phyloP scores from a whole-genome alignment of 179 eudicot species.

The Vitellaria paradoxa region DNA sequence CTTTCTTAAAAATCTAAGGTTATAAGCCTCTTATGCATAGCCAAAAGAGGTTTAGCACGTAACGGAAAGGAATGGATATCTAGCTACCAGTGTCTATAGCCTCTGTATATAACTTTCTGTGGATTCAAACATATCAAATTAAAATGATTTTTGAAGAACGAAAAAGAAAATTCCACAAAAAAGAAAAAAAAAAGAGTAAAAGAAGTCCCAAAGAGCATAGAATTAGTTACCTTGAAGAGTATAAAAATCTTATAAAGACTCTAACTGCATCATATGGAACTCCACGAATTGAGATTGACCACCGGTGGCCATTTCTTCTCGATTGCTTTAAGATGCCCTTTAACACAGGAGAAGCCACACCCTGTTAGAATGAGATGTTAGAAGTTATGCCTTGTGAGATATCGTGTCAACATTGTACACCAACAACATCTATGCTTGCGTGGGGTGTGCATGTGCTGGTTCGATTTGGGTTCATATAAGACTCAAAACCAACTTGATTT shows the following conservation, averaged over 20 bases:
- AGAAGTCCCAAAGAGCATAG: neutral
- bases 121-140: neutral
- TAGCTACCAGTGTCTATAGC: neutral
- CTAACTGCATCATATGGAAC: constrained; percentile 85
- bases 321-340: constrained; percentile 57
- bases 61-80: neutral
- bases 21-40: too few species aligned
- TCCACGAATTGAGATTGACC: constrained; percentile 67
- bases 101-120: neutral
- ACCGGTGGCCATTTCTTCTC: constrained; percentile 31
- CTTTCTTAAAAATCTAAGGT: too few species aligned
- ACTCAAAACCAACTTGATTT: too few species aligned
- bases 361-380: constrained; percentile 34
- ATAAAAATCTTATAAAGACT: constrained; percentile 71
- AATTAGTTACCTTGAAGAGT: constrained; percentile 72
- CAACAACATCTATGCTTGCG: too few species aligned
- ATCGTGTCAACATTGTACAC: neutral
- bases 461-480: too few species aligned
- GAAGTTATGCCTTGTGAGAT: neutral
- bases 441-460: too few species aligned
- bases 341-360: constrained; percentile 77
- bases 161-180: neutral
- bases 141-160: neutral
- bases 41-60: too few species aligned
- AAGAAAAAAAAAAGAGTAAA: neutral